phyloP scores from a whole-genome alignment of 139 green algal genomes.

The Chloropicon primus region DNA sequence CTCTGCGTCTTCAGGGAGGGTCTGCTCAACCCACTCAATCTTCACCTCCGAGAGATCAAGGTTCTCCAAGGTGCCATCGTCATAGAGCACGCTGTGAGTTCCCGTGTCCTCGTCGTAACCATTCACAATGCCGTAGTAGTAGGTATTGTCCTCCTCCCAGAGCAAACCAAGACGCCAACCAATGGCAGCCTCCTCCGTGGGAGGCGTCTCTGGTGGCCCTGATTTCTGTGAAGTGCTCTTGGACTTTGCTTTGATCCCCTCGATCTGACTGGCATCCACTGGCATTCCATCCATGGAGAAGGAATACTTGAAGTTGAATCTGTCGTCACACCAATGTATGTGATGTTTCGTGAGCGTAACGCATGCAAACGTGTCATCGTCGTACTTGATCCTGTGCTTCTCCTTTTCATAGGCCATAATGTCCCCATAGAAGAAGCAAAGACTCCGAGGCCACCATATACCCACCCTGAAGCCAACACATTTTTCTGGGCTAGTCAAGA shows the following conservation, averaged over 20 bases:
- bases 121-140: not conserved
- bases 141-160: constrained; percentile 8
- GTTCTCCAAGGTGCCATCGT: constrained; percentile 20
- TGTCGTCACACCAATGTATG: not conserved
- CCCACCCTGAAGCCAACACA: not conserved
- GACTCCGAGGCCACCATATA: not conserved
- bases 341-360: not conserved
- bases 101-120: constrained; percentile 1
- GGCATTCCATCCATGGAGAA: not conserved
- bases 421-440: not conserved
- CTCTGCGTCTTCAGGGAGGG: no score
- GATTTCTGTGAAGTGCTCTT: no score
- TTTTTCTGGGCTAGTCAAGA: not conserved
- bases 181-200: constrained; percentile 2
- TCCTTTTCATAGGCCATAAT: not conserved
- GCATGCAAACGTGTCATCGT: not conserved
- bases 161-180: constrained; percentile 10
- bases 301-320: not conserved
- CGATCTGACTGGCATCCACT: not conserved
- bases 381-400: not conserved
- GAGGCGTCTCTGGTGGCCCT: no score
- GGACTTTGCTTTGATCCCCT: not conserved
- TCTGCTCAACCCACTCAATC: constrained; percentile 23
- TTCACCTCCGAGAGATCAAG: constrained; percentile 17
- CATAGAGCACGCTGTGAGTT: constrained; percentile 7